Conservation (phyloP, 345 rosid species). For the Viola odorata region DNA sequence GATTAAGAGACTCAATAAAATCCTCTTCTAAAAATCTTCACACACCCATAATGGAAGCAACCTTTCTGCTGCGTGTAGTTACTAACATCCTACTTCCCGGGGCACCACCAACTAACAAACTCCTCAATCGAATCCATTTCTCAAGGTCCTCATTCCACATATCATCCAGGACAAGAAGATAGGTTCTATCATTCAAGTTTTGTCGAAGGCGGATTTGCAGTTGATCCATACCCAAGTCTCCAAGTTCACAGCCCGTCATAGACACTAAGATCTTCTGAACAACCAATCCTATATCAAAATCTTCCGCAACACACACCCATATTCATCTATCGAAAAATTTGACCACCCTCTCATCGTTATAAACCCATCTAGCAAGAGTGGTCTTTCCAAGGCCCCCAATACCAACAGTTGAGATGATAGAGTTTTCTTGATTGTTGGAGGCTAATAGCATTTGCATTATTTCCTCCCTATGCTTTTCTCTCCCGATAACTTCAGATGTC, state of each 20-base stretch:
- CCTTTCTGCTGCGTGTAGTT: constrained; percentile 9
- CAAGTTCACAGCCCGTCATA: background rate
- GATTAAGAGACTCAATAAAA: too few relatives aligned
- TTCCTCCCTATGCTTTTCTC: constrained; percentile 5
- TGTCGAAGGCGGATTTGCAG: constrained; percentile 8
- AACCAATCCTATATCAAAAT: constrained; percentile 6
- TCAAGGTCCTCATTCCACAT: constrained; percentile 15
- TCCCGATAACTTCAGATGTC: constrained; percentile 11
- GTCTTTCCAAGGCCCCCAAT: constrained; percentile 16
- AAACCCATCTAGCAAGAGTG: constrained; percentile 11
- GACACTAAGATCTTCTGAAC: constrained; percentile 7
- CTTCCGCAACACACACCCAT: constrained; percentile 15
- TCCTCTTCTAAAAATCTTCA: too few relatives aligned
- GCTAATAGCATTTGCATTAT: background rate
- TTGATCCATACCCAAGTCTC: constrained; percentile 6
- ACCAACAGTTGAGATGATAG: constrained; percentile 11
- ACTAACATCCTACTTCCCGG: constrained; percentile 10
- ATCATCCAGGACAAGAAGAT: constrained; percentile 13
- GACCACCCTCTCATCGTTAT: constrained; percentile 10
- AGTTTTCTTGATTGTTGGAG: background rate
- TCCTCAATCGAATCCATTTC: constrained; percentile 9
- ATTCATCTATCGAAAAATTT: constrained; percentile 3
- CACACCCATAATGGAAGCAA: constrained; percentile 11
- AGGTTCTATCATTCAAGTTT: constrained; percentile 1
- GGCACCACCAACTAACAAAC: constrained; percentile 6